Evolutionary conservation across 371 early-diverging fungal genomes (phyloP).

Genomic region (Mortierella sp.): DNA sequence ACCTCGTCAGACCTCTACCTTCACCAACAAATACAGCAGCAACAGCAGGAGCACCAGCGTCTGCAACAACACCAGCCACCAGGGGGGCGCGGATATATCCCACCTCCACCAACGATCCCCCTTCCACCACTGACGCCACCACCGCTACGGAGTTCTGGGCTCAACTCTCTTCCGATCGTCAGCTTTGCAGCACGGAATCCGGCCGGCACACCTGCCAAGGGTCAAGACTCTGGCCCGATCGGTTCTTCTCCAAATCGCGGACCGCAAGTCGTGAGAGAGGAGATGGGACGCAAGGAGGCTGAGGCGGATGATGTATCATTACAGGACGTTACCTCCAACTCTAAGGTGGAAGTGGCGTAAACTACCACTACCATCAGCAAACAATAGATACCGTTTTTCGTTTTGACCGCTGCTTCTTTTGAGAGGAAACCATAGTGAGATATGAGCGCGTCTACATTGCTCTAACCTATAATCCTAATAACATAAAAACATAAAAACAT

Average conservation of each 20-base stretch:
- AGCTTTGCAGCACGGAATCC: background rate
- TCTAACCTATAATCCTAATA: no score
- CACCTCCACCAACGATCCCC: no score
- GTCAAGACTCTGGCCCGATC: background rate
- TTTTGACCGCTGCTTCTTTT: no score
- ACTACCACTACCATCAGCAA: background rate
- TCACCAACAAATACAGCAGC: background rate
- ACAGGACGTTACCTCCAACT: background rate
- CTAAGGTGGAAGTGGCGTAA: background rate
- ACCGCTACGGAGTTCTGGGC: conserved; percentile 11
- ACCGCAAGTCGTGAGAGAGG: conserved; percentile 33
- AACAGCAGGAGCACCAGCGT: background rate
- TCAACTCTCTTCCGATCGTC: background rate
- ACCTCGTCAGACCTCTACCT: conserved; percentile 2
- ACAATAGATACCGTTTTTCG: no score
- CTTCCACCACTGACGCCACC: conserved; percentile 14
- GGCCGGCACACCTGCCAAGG: background rate
- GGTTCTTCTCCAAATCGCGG: conserved; percentile 35
- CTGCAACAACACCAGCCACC: conserved; percentile 12
- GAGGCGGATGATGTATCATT: conserved; percentile 5
- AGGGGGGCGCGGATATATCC: background rate
- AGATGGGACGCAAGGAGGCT: conserved; percentile 33
- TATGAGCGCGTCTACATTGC: no score
- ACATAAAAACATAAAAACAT: no score
- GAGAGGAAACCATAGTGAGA: no score